Base-by-base conservation (phyloP, 2,329 filamentous ascomycete genomes). In the Colletotrichum euphorbiae region DNA sequence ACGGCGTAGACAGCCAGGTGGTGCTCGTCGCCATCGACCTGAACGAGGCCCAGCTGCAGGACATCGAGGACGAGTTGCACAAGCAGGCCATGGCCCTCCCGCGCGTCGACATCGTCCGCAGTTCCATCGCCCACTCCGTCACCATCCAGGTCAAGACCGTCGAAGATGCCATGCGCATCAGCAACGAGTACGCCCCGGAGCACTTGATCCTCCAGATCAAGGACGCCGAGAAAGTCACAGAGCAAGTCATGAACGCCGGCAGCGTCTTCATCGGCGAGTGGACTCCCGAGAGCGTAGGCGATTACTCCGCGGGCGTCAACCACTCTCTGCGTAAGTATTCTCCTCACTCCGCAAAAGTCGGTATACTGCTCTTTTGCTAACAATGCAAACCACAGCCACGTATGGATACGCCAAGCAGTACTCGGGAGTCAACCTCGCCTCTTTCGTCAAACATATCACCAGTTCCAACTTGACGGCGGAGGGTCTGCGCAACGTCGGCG, bases 381-480 rank as follows among this genome's bases (percentile, higher is more conserved):
- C 40, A 9, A n/a, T 28, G 36, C 36, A 12, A 60, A 28, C 36
- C 11, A 3, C 73, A 97, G 94, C 96, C 59, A 99, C 96, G 0
- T 99, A 98, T 77, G 96, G 96, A 45, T 99, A 97, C 75, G 96
- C 96, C 55, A 97, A 97, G 82, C 96, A 99, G 80, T 99, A 99
- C 83, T 98, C 94, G 6, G 96, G 96, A 59, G 96, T 99, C 76
- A 99, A 97, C 79, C 87, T 99, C 6, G 93, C 89, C 36, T 98
- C 95, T 2, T 99, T 98, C 81, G 88, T 97, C 78, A 99, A 99
- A 84, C 94, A 98, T 84, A 98, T 99, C 76, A 99, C 96, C 42
- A 96, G 93, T 82, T 93, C 94, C 0, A 93, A 97, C 79, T 85
- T 99, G 70, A 97, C 93, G 1, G 88, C 90, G 17, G 87, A 97